Evolutionary conservation across 495 filamentous ascomycete genomes (phyloP).

Genomic region (Venustampulla echinocandica): DNA sequence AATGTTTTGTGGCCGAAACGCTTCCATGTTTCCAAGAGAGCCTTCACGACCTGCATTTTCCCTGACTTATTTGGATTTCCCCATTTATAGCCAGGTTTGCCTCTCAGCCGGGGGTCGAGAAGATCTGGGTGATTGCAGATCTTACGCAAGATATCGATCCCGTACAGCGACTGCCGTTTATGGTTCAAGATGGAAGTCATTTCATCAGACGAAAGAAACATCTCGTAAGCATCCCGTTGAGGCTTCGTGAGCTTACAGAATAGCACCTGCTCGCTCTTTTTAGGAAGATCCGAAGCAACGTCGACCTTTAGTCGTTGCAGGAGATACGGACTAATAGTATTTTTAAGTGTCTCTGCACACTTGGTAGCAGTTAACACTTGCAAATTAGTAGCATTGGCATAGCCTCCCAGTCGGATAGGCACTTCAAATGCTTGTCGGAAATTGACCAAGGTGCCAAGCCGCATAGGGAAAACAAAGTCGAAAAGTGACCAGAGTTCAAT

Average conservation of each 20-base stretch:
- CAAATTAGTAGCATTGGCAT: slow-evolving; percentile 85
- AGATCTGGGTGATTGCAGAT: slow-evolving; percentile 97
- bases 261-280: slow-evolving; percentile 90
- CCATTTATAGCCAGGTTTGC: slow-evolving; percentile 58
- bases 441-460: slow-evolving; percentile 78
- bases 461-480: slow-evolving; percentile 94
- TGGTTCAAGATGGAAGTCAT: slow-evolving; percentile 68
- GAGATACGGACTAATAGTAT: slow-evolving; percentile 83
- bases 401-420: slow-evolving; percentile 84
- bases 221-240: slow-evolving; percentile 68
- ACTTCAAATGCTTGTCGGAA: slow-evolving; percentile 88
- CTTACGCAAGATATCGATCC: slow-evolving; percentile 86
- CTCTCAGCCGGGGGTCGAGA: slow-evolving; percentile 50
- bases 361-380: slow-evolving; percentile 86
- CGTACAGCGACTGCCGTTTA: slow-evolving; percentile 70
- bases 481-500: slow-evolving; percentile 96
- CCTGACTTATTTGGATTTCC: slow-evolving; percentile 69
- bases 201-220: slow-evolving; percentile 74
- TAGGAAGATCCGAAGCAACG: slow-evolving; percentile 83
- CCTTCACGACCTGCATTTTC: slow-evolving; percentile 90
- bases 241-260: slow-evolving; percentile 82
- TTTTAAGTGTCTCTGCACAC: slow-evolving; percentile 84
- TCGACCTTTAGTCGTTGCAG: slow-evolving; percentile 92
- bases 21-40: slow-evolving; percentile 78
- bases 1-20: slow-evolving; percentile 81